Conservation (phyloP, 164 flowering plant species). For the Berberis vulgaris region DNA sequence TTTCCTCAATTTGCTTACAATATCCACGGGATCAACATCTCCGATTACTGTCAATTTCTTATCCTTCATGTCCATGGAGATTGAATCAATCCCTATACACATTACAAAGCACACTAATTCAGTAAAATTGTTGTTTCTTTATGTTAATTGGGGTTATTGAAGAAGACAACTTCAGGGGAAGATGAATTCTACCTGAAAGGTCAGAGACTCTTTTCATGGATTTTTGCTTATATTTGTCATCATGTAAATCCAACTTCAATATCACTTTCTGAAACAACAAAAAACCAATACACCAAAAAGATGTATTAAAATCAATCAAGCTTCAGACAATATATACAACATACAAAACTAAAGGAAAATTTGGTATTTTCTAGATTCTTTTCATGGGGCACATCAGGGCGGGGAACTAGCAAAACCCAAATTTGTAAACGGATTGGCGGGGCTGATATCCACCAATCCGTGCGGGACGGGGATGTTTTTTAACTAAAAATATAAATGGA, state of each 20-base stretch:
- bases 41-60: conserved; percentile 67
- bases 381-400: no score
- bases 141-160: not conserved
- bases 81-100: conserved; percentile 67
- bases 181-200: not conserved
- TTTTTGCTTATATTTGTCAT: conserved; percentile 7
- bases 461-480: no score
- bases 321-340: not conserved
- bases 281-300: not conserved
- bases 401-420: no score
- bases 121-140: not conserved
- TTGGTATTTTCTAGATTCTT: no score
- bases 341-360: not conserved
- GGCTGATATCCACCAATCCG: no score
- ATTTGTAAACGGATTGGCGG: no score
- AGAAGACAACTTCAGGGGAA: not conserved
- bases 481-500: no score
- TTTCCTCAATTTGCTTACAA: conserved; percentile 65
- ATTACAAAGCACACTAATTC: not conserved
- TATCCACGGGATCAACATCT: conserved; percentile 49
- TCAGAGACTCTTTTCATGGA: conserved; percentile 6
- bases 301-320: not conserved
- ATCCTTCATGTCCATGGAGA: conserved; percentile 74
- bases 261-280: conserved; percentile 37
- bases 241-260: conserved; percentile 1